phyloP scores from a whole-genome alignment of 108 stramenopile species.

The Craspedostauros australis region DNA sequence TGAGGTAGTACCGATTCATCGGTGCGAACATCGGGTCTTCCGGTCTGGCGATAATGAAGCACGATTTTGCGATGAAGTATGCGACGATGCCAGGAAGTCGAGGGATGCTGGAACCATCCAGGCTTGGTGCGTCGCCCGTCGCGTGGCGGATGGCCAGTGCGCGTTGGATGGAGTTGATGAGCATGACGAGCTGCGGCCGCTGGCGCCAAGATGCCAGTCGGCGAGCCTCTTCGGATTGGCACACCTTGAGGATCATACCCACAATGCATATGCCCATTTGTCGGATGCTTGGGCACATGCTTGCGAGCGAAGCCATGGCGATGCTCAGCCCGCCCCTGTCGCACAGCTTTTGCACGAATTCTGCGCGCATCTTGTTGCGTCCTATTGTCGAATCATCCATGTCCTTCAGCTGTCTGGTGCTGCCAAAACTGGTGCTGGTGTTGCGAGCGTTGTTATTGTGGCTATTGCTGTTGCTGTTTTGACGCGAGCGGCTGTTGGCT shows the following conservation, averaged over 20 bases:
- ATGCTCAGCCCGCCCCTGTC: slow-evolving; percentile 56
- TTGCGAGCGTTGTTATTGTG: too few species aligned
- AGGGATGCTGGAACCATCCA: slow-evolving; percentile 16
- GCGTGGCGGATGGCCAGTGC: slow-evolving; percentile 40
- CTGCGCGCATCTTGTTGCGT: slow-evolving; percentile 20
- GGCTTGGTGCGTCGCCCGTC: slow-evolving; percentile 9
- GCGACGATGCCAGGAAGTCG: slow-evolving; percentile 56
- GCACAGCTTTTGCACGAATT: slow-evolving; percentile 38
- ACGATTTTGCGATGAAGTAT: slow-evolving; percentile 63
- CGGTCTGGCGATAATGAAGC: slow-evolving; percentile 52
- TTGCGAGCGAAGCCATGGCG: slow-evolving; percentile 50
- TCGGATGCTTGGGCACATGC: slow-evolving; percentile 50
- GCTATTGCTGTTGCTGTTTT: too few species aligned
- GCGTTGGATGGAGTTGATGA: slow-evolving; percentile 66
- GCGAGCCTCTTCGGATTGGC: slow-evolving; percentile 48
- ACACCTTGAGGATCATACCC: slow-evolving; percentile 40
- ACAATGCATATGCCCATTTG: slow-evolving; percentile 45
- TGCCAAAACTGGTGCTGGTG: too few species aligned
- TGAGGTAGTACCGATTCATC: slow-evolving; percentile 73
- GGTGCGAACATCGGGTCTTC: slow-evolving; percentile 66
- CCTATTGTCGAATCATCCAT: too few species aligned
- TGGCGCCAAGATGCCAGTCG: slow-evolving; percentile 57
- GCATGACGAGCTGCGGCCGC: slow-evolving; percentile 73
- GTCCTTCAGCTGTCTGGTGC: too few species aligned
- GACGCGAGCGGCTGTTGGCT: too few species aligned